These are phyloP conservation scores for Mytilinidion resinicola DNA, from an alignment of 495 filamentous ascomycete species.

Conservation along the genomic window DNA sequence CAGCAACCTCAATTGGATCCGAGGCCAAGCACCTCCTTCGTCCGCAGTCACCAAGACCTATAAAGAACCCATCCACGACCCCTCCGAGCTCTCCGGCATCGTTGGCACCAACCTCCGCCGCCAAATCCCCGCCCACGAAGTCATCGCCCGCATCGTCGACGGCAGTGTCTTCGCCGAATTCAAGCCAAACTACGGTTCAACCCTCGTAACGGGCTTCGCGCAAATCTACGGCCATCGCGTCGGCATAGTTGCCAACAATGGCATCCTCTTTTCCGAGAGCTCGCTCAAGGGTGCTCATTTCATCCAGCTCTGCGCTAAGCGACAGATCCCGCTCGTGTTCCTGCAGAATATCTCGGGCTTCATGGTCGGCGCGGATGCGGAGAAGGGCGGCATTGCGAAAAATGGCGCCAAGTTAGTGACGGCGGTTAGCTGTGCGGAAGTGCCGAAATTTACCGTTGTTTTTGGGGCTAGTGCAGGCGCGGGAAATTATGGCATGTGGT, in stretches of 20 bases:
- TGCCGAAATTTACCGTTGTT: constrained; percentile 95
- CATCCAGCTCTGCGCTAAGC: constrained; percentile 92
- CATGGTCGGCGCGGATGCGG: constrained; percentile 93
- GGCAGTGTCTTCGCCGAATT: constrained; percentile 87
- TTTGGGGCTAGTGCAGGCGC: constrained; percentile 75
- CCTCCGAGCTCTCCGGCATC: constrained; percentile 77
- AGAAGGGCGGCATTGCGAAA: constrained; percentile 93
- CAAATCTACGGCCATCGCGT: constrained; percentile 85
- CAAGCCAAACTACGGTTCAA: constrained; percentile 85
- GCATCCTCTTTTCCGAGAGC: constrained; percentile 89
- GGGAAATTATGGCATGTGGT: constrained; percentile 80
- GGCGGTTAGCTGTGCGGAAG: constrained; percentile 88
- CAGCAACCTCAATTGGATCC: constrained; percentile 81
- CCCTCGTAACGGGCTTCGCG: constrained; percentile 89
- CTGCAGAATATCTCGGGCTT: constrained; percentile 96
- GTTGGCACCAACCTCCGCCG: constrained; percentile 81
- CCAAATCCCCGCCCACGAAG: constrained; percentile 77
- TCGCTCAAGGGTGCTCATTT: constrained; percentile 95
- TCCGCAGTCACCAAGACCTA: constrained; percentile 11
- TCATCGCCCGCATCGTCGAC: constrained; percentile 93
- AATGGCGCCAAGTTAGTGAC: constrained; percentile 97
- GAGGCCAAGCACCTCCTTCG: constrained; percentile 18
- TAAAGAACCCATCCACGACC: constrained; percentile 73
- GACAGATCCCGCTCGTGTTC: constrained; percentile 84
- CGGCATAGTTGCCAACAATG: constrained; percentile 94